phyloP scores from a whole-genome alignment of 345 rosid species.

The Linum tenue region DNA sequence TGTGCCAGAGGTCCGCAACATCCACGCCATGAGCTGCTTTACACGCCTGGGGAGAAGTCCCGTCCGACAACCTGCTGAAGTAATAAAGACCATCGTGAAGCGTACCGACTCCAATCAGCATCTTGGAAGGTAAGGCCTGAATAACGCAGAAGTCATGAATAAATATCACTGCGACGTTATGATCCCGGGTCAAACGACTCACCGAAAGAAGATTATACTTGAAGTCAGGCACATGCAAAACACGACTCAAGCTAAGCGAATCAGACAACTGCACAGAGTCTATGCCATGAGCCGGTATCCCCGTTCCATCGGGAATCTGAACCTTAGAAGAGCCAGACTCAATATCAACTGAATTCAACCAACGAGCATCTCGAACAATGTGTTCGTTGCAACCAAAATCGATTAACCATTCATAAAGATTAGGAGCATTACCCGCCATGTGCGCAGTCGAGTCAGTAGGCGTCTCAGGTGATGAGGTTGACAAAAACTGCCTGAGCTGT shows the following conservation, averaged over 20 bases:
- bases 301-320: not conserved
- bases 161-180: not conserved
- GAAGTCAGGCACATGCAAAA: not conserved
- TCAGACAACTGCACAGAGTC: not conserved
- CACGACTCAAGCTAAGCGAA: not conserved
- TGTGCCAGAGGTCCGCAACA: not conserved
- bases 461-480: not conserved
- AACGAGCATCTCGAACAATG: not conserved
- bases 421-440: not conserved
- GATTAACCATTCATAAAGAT: not conserved
- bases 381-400: not conserved
- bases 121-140: conserved; percentile 9
- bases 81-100: not conserved
- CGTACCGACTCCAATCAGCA: conserved; percentile 14
- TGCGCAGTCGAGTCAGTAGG: not conserved
- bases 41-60: not conserved
- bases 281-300: not conserved
- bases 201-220: not conserved
- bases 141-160: not conserved
- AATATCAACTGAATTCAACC: not conserved
- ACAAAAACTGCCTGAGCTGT: not conserved
- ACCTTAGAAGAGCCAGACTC: not conserved
- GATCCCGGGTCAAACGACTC: not conserved
- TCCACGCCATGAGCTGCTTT: too few relatives aligned
- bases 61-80: not conserved